Conservation (phyloP, 176 grass and related monocot genomes). For the Rhynchospora tenuis region DNA sequence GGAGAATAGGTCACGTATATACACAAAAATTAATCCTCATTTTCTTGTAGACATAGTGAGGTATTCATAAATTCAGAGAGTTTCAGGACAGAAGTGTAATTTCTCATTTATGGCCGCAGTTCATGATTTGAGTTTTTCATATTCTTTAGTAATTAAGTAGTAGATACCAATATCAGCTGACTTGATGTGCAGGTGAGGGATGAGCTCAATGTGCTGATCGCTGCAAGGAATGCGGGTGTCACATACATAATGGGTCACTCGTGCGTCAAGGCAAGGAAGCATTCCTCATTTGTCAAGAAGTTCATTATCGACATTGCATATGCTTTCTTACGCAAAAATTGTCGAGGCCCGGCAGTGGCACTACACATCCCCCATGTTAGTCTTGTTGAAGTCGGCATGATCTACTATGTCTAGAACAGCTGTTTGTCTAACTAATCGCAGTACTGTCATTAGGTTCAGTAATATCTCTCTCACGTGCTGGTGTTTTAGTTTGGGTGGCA, state of each 20-base stretch:
- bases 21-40: no score
- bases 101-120: neutral
- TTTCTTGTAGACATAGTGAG: no score
- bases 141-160: neutral
- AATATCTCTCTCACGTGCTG: no score
- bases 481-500: no score
- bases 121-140: neutral
- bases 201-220: slow-evolving; percentile 47
- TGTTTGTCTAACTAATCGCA: no score
- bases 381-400: slow-evolving; percentile 79
- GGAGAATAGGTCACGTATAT: no score
- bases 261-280: slow-evolving; percentile 66
- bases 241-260: slow-evolving; percentile 72
- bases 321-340: slow-evolving; percentile 70
- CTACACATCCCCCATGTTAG: slow-evolving; percentile 64
- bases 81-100: no score
- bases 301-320: slow-evolving; percentile 54
- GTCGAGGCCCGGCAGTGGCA: slow-evolving; percentile 51
- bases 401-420: slow-evolving; percentile 53
- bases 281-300: slow-evolving; percentile 53
- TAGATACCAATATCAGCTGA: no score
- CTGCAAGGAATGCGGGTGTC: slow-evolving; percentile 53
- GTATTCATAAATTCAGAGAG: no score
- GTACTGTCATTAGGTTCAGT: no score
- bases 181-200: slow-evolving; percentile 29